Conservation (phyloP, 768 basidiomycete species). For the Collybia nuda region DNA sequence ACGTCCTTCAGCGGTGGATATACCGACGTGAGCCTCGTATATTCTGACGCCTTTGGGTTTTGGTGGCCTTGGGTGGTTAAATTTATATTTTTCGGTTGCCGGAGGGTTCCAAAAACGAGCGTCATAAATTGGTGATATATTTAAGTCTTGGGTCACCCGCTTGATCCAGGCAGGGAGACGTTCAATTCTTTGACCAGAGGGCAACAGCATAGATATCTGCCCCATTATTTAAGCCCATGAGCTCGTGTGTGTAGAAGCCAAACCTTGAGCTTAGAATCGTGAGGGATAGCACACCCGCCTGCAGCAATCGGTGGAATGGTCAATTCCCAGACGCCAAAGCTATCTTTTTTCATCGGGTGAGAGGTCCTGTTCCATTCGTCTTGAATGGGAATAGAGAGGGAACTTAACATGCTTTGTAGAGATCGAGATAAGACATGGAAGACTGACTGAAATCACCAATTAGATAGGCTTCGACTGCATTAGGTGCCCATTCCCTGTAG, state of each 20-base stretch:
- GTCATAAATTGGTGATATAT: constrained; percentile 89
- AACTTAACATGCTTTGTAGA: constrained; percentile 2
- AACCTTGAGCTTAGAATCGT: constrained; percentile 95
- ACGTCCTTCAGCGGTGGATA: constrained; percentile 82
- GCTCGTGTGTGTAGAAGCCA: constrained; percentile 12
- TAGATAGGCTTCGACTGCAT: constrained; percentile 75
- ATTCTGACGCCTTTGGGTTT: constrained; percentile 72
- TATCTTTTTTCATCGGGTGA: constrained; percentile 82
- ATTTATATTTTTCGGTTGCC: constrained; percentile 63
- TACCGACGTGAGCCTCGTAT: constrained; percentile 98
- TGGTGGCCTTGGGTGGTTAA: constrained; percentile 75
- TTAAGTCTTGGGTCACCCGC: constrained; percentile 93
- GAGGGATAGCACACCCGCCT: constrained; percentile 82
- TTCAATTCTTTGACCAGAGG: constrained; percentile 79
- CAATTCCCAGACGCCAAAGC: constrained; percentile 91
- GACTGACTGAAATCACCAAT: constrained; percentile 96
- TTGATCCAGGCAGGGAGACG: constrained; percentile 92
- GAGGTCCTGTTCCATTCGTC: constrained; percentile 87
- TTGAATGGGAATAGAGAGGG: constrained; percentile 24
- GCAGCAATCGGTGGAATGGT: constrained; percentile 62
- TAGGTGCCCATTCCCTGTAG: constrained; percentile 97
- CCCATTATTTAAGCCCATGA: constrained; percentile 2
- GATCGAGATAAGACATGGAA: constrained; percentile 5
- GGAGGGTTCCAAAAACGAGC: constrained; percentile 99
- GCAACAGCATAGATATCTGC: constrained; percentile 91